These are phyloP conservation scores for Tricholoma furcatifolium DNA, from an alignment of 768 basidiomycete species.

Conservation along the genomic window DNA sequence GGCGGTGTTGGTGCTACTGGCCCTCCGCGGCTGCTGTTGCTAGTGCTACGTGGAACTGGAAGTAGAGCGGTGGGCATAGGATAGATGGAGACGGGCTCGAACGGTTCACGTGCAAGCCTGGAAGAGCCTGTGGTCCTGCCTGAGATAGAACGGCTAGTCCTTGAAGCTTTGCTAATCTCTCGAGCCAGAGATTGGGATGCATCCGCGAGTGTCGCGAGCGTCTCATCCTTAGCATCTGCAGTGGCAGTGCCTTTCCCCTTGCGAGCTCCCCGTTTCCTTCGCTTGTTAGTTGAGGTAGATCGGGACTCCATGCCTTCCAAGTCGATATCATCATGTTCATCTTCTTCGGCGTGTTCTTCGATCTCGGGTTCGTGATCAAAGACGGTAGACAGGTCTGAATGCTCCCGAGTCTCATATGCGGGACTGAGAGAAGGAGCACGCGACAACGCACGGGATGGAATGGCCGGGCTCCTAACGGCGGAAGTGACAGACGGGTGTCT, in stretches of 20 bases:
- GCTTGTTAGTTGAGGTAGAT: slow-evolving; percentile 71
- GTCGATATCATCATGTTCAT: slow-evolving; percentile 34
- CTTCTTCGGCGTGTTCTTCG: slow-evolving; percentile 45
- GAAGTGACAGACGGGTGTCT: slow-evolving; percentile 54
- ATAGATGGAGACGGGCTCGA: slow-evolving; percentile 48
- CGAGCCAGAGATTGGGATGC: slow-evolving; percentile 83
- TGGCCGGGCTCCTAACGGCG: slow-evolving; percentile 50
- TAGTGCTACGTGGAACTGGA: slow-evolving; percentile 20
- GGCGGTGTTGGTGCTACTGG: slow-evolving; percentile 19
- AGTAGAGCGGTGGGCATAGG: slow-evolving; percentile 37
- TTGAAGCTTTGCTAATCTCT: slow-evolving; percentile 73
- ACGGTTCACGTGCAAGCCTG: slow-evolving; percentile 27
- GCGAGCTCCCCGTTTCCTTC: slow-evolving; percentile 81
- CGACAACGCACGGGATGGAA: slow-evolving; percentile 55
- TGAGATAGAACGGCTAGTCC: slow-evolving; percentile 31
- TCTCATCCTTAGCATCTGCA: slow-evolving; percentile 48
- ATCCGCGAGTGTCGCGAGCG: slow-evolving; percentile 68
- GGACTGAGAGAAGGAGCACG: slow-evolving; percentile 64
- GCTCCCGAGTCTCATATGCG: slow-evolving; percentile 41
- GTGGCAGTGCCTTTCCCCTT: slow-evolving; percentile 69
- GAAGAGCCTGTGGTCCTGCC: slow-evolving; percentile 27
- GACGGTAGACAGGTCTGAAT: slow-evolving; percentile 51
- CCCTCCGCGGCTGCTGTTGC: slow-evolving; percentile 16
- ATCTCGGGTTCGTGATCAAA: slow-evolving; percentile 49
- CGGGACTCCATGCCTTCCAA: slow-evolving; percentile 46